Evolutionary conservation across 768 basidiomycete genomes (phyloP).

Genomic region (Candolleomyces efflorescens): DNA sequence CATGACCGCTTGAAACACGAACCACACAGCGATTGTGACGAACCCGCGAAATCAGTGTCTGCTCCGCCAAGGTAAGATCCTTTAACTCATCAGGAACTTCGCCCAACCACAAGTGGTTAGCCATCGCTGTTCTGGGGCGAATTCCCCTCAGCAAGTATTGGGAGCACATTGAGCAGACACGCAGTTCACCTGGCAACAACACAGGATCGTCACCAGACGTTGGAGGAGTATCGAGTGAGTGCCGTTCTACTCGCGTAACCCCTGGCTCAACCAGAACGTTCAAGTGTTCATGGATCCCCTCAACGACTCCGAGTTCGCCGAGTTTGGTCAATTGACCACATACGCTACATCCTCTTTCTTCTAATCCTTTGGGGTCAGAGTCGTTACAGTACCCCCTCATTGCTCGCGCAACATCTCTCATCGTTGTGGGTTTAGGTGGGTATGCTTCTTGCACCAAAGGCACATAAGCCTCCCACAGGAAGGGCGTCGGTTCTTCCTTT

Average conservation of each 20-base stretch:
- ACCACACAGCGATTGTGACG: slow-evolving; percentile 25
- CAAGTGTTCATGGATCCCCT: not conserved
- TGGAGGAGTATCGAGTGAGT: no score
- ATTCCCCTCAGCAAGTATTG: not conserved
- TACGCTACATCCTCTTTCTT: not conserved
- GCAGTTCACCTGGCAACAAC: not conserved
- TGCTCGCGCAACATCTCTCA: not conserved
- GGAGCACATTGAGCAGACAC: no score
- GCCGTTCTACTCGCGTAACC: no score
- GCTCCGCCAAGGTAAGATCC: slow-evolving; percentile 22
- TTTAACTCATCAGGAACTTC: slow-evolving; percentile 22
- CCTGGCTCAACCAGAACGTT: not conserved
- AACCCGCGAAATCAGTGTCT: slow-evolving; percentile 20
- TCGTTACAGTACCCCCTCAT: not conserved
- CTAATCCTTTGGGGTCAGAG: not conserved
- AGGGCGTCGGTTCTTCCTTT: no score
- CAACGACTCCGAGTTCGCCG: not conserved
- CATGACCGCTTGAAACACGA: slow-evolving; percentile 19
- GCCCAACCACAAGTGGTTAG: slow-evolving; percentile 32
- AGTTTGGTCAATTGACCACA: not conserved
- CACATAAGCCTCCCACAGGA: no score
- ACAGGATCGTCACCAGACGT: not conserved
- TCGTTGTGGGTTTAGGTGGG: not conserved
- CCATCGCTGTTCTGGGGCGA: slow-evolving; percentile 13
- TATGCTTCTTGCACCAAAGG: no score